Evolutionary conservation across 306 rosid genomes (phyloP).

Genomic region (Ormosia emarginata): DNA sequence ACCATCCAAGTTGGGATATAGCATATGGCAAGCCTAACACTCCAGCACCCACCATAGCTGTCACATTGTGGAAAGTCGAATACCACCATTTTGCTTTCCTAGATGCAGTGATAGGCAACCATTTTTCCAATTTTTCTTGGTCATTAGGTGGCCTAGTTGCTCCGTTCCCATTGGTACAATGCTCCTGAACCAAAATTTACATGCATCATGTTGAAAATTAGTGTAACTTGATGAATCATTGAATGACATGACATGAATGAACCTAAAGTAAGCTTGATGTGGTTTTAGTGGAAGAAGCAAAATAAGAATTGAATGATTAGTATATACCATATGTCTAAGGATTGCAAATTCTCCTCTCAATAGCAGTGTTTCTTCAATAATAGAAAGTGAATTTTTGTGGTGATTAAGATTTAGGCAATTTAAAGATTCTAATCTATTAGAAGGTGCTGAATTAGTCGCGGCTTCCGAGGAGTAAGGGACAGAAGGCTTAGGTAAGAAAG

Average conservation of each 20-base stretch:
- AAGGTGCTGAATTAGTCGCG: background rate
- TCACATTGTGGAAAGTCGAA: conserved; percentile 44
- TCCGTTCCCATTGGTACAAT: background rate
- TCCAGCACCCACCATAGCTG: conserved; percentile 54
- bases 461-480: background rate
- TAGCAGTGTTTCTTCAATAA: background rate
- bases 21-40: conserved; percentile 41
- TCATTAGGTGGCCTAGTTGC: background rate
- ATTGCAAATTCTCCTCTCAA: background rate
- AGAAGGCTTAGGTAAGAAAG: background rate
- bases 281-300: background rate
- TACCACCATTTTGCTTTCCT: conserved; percentile 50
- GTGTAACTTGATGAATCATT: background rate
- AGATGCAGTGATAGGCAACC: conserved; percentile 27
- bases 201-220: background rate
- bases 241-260: background rate
- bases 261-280: background rate
- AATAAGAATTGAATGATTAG: background rate
- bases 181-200: background rate
- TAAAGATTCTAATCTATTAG: background rate
- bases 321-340: background rate
- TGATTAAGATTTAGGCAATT: background rate
- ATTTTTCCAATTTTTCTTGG: background rate
- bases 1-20: conserved; percentile 43
- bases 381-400: too few relatives aligned